Conservation (phyloP, 495 filamentous ascomycete genomes). For the Penicillium dipodomyicola region DNA sequence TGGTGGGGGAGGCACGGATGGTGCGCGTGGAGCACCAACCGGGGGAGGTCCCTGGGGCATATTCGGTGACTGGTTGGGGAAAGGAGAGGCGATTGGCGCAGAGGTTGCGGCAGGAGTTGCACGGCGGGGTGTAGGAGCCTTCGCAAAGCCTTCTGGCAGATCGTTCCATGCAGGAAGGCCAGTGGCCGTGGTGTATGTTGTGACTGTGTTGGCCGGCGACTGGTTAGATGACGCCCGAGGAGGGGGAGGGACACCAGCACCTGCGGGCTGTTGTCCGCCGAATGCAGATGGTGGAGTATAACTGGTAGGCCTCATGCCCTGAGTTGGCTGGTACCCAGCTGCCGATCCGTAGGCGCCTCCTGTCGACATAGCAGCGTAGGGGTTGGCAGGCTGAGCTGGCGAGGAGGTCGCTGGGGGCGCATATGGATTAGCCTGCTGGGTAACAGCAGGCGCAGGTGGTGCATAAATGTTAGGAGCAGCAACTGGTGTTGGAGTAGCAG, state of each 20-base stretch:
- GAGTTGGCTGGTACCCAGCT: constrained; percentile 50
- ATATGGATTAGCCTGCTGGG: constrained; percentile 31
- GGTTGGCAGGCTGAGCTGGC: constrained; percentile 49
- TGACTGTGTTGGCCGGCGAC: constrained; percentile 54
- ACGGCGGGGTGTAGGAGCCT: constrained; percentile 64
- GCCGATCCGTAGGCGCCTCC: constrained; percentile 34
- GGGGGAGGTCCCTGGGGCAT: constrained; percentile 47
- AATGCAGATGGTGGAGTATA: constrained; percentile 39
- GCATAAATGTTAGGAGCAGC: constrained; percentile 40
- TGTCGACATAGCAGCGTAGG: constrained; percentile 57
- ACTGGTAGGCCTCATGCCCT: constrained; percentile 32
- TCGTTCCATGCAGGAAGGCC: constrained; percentile 90
- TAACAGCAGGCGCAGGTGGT: constrained; percentile 25
- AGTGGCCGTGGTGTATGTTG: constrained; percentile 66
- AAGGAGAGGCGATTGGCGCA: constrained; percentile 62
- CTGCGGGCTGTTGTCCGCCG: constrained; percentile 39
- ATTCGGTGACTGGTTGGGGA: constrained; percentile 62
- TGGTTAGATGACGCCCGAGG: constrained; percentile 52
- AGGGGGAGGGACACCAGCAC: constrained; percentile 52
- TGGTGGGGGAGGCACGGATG: constrained; percentile 55
- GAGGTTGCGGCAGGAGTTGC: constrained; percentile 62
- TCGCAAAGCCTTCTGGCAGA: constrained; percentile 77
- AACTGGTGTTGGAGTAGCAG: constrained; percentile 18
- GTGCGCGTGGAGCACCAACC: constrained; percentile 43
- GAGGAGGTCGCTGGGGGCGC: constrained; percentile 32